A percentile compares a stretch with the other conserved stretches of the same genome.
phyloP scores from a whole-genome alignment of 2,329 filamentous ascomycete species.

The Penicillium sp. region DNA sequence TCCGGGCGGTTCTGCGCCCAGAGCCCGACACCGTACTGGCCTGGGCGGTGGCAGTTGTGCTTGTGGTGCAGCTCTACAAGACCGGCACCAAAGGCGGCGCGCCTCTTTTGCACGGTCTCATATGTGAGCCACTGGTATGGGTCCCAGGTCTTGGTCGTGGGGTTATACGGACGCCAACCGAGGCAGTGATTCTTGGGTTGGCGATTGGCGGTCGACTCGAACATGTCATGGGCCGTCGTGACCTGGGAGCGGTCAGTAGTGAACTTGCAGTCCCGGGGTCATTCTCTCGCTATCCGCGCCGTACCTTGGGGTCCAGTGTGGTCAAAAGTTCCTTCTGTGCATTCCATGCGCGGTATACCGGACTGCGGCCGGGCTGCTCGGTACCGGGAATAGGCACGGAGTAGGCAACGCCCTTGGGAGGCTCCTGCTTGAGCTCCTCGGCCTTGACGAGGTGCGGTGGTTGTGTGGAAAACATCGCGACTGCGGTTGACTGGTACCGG shows the following conservation, averaged over 20 bases:
- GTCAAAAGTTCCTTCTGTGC: slow-evolving; percentile 71
- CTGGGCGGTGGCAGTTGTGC: slow-evolving; percentile 65
- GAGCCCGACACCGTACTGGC: slow-evolving; percentile 71
- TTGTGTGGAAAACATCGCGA: slow-evolving; percentile 42
- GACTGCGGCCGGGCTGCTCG: slow-evolving; percentile 69
- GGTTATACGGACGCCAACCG: slow-evolving; percentile 78
- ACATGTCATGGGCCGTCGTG: slow-evolving; percentile 76
- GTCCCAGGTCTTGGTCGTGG: slow-evolving; percentile 70
- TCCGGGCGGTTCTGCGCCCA: slow-evolving; percentile 88
- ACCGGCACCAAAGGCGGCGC: slow-evolving; percentile 82
- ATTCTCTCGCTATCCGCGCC: slow-evolving; percentile 8
- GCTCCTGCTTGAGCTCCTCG: slow-evolving; percentile 59
- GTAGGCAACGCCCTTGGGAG: slow-evolving; percentile 75
- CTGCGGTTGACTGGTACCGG: neutral
- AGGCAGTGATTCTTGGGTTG: slow-evolving; percentile 72
- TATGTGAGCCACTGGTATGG: slow-evolving; percentile 85
- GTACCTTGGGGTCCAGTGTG: slow-evolving; percentile 68
- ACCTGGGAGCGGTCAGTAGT: slow-evolving; percentile 35
- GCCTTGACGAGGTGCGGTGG: slow-evolving; percentile 39
- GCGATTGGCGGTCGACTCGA: slow-evolving; percentile 67
- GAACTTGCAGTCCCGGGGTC: neutral
- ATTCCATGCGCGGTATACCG: slow-evolving; percentile 82
- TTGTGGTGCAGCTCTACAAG: slow-evolving; percentile 78
- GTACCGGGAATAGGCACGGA: slow-evolving; percentile 76
- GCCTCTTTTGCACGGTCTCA: slow-evolving; percentile 72